Evolutionary conservation across 306 rosid genomes (phyloP), one percentile per base, ranked within the genome.

Genomic region (Vachellia collinsii): DNA sequence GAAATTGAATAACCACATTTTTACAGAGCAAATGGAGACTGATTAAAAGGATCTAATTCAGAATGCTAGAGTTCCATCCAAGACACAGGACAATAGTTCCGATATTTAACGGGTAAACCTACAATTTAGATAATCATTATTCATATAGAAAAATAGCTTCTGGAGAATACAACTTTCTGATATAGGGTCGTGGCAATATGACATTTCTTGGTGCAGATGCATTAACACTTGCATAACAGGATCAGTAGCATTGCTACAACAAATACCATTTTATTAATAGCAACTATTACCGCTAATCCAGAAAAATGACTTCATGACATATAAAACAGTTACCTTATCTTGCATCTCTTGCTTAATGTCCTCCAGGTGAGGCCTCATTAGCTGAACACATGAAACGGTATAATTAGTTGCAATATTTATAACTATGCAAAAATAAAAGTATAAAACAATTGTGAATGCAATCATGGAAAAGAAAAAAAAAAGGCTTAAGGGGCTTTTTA

Each of bases 341-440:
- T 88, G 75, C 85, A 95, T 88, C 80, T 84, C 59, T 42, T 84
- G 77, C 86, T 80, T 90, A 74, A 89, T 74, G 42, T 87, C 89
- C 80, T 89, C 94, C 80, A 95, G 78, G 70, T 63, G 94, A 19
- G 97, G 97, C 85, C 91, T 93, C 87, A 91, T 70, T 76, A 89
- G 53, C 99, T 95, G 91, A 84, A 76, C 48, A 84, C 66, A 82
- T 12, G 63, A 73, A 78, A 39, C 62, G 61, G 70, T 48, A 80
- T 69, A 42, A 63, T 77, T 48, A 34, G 19, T 53, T 19, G 78
- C 70, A 66, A 37, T 41, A 67, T 62, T 61, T 34, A 83, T 59
- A 66, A 77, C n/a, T 71, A 41, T 25, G 34, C 36, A 56, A 19
- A 48, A 59, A 78, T 58, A 11, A 23, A 59, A 59, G 36, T 23